Evolutionary conservation across 208 protist species (phyloP), one percentile per base, ranked within the genome.

Genomic region (Trypanosoma scelopori): DNA sequence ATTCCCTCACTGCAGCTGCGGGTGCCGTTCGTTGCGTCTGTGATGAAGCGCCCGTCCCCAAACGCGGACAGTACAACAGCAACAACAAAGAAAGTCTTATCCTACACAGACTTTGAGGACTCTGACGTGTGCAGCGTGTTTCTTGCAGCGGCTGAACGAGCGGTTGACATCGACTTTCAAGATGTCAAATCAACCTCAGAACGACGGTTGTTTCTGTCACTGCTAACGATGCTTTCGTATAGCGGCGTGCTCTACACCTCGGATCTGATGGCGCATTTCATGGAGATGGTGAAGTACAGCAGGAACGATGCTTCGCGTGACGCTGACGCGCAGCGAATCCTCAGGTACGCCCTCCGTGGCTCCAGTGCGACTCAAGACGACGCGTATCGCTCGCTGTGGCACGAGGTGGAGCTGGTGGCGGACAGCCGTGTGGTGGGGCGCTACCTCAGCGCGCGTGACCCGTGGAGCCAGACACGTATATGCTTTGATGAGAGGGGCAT

Each of bases 221-320:
- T 95, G 20, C 74, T 92, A 25, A 84, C 84, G 16, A 90, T 95
- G 74, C 60, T 95, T 27, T 86, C 82, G 43, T 82, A 84, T 42
- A 83, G 80, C 32, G 89, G 89, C n/a, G 85, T 95, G 20, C 75
- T 95, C 27, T 88, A 87, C 76, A 85, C 85, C 13, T 28, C 81
- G 0, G 89, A 95, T 64, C 69, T 95, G 13, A 69, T 92, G 39
- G 89, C 89, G 27, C 89, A 95, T 65, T 61, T 95, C 30, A 95
- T 95, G 89, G 89, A 95, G 55, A 69, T 91, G 22, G 81, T 95
- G 48, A 95, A 95, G 81, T 95, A 90, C 74, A 80, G 78, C n/a
- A 48, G 51, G 12, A 65, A 78, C 23, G 78, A 82, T 35, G 58
- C 59, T 0, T 60, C 67, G 1, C 75, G 84, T 5, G 86, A 95